phyloP scores from a whole-genome alignment of 1,284 basidiomycete species.

The Pisolithus thermaeus region DNA sequence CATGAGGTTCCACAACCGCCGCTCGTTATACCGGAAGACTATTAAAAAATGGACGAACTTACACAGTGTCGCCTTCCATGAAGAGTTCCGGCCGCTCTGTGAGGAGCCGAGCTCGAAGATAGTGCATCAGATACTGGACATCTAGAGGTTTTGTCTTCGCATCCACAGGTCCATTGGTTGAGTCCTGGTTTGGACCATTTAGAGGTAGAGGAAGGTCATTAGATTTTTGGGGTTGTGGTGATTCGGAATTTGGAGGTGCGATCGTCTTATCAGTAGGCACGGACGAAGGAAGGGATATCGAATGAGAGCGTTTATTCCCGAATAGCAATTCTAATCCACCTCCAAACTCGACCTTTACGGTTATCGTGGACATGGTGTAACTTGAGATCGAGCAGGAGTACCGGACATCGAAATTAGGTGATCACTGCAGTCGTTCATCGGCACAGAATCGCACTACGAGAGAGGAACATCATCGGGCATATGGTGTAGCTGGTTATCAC shows the following conservation, averaged over 20 bases:
- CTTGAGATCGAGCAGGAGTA: too few relatives aligned
- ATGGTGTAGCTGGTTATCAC: conserved; percentile 42
- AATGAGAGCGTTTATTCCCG: conserved; percentile 59
- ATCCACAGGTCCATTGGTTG: neutral
- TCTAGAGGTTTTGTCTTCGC: conserved; percentile 47
- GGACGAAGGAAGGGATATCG: conserved; percentile 49
- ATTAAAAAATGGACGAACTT: conserved; percentile 8
- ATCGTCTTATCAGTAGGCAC: conserved; percentile 35
- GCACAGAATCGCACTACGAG: too few relatives aligned
- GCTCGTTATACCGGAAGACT: neutral
- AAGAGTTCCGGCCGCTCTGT: conserved; percentile 88
- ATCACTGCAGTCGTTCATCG: neutral
- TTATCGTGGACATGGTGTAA: conserved; percentile 22
- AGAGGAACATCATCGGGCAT: conserved; percentile 16
- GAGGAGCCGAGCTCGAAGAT: conserved; percentile 76
- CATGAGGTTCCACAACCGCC: neutral
- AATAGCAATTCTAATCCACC: conserved; percentile 85
- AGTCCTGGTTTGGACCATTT: neutral
- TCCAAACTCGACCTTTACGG: conserved; percentile 61
- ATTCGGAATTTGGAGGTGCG: conserved; percentile 4
- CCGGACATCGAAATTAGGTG: neutral
- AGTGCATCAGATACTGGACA: conserved; percentile 72
- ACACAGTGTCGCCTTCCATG: conserved; percentile 86
- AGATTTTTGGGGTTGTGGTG: neutral
- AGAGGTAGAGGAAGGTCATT: neutral